A percentile compares a stretch with the other conserved stretches of the same genome.
phyloP scores from a whole-genome alignment of 176 grass and related monocot species.

The Saccharum officinarum region DNA sequence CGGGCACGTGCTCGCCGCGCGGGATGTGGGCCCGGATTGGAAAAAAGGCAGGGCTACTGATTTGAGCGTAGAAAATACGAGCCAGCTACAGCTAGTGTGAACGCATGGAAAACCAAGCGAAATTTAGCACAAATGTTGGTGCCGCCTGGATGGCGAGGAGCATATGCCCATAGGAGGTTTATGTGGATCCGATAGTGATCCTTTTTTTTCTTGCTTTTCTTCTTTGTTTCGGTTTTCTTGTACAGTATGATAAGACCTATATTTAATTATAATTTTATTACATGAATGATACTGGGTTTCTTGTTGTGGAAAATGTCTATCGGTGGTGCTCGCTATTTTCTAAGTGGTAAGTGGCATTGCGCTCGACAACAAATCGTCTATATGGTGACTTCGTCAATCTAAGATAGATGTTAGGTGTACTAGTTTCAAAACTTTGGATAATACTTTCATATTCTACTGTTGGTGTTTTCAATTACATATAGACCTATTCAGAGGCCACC shows the following conservation, averaged over 20 bases:
- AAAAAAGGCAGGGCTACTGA: neutral
- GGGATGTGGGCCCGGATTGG: constrained; percentile 5
- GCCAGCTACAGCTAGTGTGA: neutral
- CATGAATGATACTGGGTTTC: neutral
- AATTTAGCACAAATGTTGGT: neutral
- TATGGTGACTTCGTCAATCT: neutral
- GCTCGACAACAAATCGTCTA: neutral
- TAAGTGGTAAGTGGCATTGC: neutral
- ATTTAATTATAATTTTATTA: neutral
- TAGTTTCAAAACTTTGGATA: neutral
- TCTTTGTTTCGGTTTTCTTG: neutral
- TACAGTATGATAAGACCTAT: neutral
- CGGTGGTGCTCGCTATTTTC: neutral
- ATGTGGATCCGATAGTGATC: neutral
- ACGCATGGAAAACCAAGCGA: neutral
- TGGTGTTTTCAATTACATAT: neutral
- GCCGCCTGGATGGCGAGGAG: neutral
- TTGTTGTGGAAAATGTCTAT: neutral
- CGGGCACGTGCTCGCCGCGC: neutral
- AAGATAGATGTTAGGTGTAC: too few species aligned
- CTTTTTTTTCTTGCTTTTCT: neutral
- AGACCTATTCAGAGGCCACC: neutral
- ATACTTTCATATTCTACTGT: neutral
- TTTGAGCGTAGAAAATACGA: constrained; percentile 25
- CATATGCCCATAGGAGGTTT: neutral